Evolutionary conservation across 805 yeast genomes (phyloP), one percentile per base, ranked within the genome.

Genomic region (Myxozyma geophila): DNA sequence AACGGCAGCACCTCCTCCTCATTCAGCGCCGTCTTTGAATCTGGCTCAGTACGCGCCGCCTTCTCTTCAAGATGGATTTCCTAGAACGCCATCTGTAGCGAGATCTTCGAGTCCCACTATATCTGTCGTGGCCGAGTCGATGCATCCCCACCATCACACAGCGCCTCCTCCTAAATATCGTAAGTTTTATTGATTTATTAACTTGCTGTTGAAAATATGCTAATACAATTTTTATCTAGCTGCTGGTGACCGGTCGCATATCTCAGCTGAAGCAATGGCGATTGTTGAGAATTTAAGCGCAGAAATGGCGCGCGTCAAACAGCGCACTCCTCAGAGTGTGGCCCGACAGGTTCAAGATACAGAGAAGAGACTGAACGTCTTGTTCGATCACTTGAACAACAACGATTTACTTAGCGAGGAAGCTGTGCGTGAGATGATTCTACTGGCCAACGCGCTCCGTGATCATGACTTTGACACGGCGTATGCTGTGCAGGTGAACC

Each of bases 371-470:
- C 77, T 95, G 62, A 83, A 85, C 67, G 82, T 90, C 58, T 79
- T 95, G 67, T 91, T 83, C 74, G 92, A 87, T 70, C 91, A 87
- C 70, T 82, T 95, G 77, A 88, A 88, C 74, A 88, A 86, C 70
- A 84, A 83, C 60, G 93, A 88, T 54, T 76, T 87, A 59, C 76
- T 91, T 69, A 80, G 88, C 3, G 79, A 77, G 19, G 85, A 80
- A n/a, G 82, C 88, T 0, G 76, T 88, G 43, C 78, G 74, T 4
- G 81, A 81, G 44, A 79, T 95, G 75, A 76, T 78, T 53, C 76
- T 79, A 35, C 74, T 92, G 50, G 78, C 85, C 19, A 76, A 73
- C 9, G 78, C 85, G 0, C 75, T 95, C 70, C 79, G 78, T 19
- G 75, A 72, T 10, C 81, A 82, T 64, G 87, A 90, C 63, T 89